Evolutionary conservation across 352 stramenopile species (phyloP), one percentile per base, ranked within the genome.

Genomic region (Pythium phragmitis): DNA sequence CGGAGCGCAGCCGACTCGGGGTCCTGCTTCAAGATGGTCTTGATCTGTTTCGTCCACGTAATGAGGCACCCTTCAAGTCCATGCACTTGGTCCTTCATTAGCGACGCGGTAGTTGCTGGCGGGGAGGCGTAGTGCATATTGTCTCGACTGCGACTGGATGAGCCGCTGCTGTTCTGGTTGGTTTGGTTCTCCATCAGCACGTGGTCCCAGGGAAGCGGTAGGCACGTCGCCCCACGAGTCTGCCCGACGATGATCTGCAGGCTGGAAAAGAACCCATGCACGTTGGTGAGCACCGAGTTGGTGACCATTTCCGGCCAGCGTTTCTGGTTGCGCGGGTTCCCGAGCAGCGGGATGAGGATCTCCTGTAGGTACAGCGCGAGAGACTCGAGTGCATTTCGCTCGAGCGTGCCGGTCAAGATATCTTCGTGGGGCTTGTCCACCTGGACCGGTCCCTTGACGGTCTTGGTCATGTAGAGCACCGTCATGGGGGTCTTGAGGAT

Each of bases 31-130:
- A 98, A 58, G 17, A 98, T 94, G 65, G 92, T 91, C 61, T 97
- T 97, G 67, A 98, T 97, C 74, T 98, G 92, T 62, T 97, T 97
- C 1, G 92, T 98, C 92, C 92, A 98, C 2, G 87, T 97, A 59
- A 98, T 98, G 0, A 98, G 66, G 23, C 82, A 91, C 3, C 85
- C 82, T 69, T 98, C 92, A 3, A 98, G 77, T 2, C 80, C 77
- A 52, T 96, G 88, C 23, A 96, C 78, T 50, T 91, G 79, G 57
- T 96, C 85, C 50, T 94, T 96, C 26, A 85, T 66, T 14, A 85
- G 67, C 12, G 61, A 43, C 14, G 37, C 37, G 19, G 30, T 34
- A 17, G 21, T 12, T 1, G 37, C 26, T 8, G 37, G 17, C 17
- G 37, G 28, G 13, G 45, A 45, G 3, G 30, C 9, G 17, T 53